Percentiles rank a stretch among this genome's conserved stretches.
phyloP scores from a whole-genome alignment of 257 asterid species.

The Linaria vulgaris region DNA sequence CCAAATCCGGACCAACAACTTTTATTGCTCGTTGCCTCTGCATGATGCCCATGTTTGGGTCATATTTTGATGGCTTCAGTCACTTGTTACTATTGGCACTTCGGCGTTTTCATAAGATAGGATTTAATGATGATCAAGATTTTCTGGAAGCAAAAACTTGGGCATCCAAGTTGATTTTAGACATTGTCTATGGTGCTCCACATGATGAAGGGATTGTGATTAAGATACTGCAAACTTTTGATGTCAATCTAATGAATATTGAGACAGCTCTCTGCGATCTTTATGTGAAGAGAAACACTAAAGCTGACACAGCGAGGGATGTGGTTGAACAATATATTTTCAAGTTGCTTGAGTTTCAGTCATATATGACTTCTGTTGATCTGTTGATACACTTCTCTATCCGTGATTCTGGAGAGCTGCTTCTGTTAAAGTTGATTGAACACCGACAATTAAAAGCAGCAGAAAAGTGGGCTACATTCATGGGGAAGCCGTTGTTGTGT shows the following conservation, averaged over 20 bases:
- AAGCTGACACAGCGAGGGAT: conserved; percentile 45
- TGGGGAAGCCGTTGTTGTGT: conserved; percentile 71
- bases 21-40: conserved; percentile 74
- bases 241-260: conserved; percentile 50
- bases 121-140: conserved; percentile 43
- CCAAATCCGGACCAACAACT: conserved; percentile 68
- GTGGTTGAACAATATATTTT: conserved; percentile 58
- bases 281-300: conserved; percentile 31
- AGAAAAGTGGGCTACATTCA: conserved; percentile 86
- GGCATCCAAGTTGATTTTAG: conserved; percentile 66
- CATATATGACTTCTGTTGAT: conserved; percentile 64
- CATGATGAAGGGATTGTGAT: conserved; percentile 60
- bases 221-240: conserved; percentile 67
- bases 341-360: conserved; percentile 50
- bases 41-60: conserved; percentile 54
- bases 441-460: conserved; percentile 65
- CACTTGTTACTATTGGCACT: conserved; percentile 79
- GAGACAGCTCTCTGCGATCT: conserved; percentile 41
- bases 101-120: conserved; percentile 50
- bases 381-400: conserved; percentile 73
- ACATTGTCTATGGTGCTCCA: conserved; percentile 36
- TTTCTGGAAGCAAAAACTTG: conserved; percentile 43
- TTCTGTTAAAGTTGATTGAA: conserved; percentile 67
- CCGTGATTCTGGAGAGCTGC: conserved; percentile 54
- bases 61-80: conserved; percentile 67